Evolutionary conservation across 768 basidiomycete genomes (phyloP).

Genomic region (Hysterangium stoloniferum): DNA sequence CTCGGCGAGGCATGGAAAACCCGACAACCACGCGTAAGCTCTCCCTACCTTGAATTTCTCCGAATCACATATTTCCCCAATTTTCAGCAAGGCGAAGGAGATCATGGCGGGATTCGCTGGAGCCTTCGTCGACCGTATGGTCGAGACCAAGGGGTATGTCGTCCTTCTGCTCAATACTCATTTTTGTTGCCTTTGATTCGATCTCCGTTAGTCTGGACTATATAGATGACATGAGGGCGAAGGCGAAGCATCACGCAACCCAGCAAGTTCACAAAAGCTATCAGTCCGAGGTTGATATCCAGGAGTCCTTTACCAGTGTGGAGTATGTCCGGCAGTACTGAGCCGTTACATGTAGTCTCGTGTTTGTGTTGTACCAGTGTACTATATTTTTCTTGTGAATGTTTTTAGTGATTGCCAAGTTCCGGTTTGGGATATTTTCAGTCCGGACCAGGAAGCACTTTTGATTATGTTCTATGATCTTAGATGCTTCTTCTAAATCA

Average conservation of each 20-base stretch:
- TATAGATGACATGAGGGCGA: conserved; percentile 32
- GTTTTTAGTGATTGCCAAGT: no score
- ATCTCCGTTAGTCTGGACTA: conserved; percentile 31
- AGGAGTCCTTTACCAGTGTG: not conserved
- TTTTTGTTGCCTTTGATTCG: not conserved
- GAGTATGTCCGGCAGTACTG: no score
- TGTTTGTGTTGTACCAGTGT: no score
- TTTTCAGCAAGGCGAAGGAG: conserved; percentile 22
- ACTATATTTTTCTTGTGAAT: no score
- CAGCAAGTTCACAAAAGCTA: conserved; percentile 17
- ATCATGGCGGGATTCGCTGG: conserved; percentile 42
- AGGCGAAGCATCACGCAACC: conserved; percentile 33
- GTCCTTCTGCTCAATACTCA: not conserved
- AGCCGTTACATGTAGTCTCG: no score
- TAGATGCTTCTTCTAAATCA: no score
- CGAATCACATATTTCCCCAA: conserved; percentile 5
- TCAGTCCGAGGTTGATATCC: not conserved
- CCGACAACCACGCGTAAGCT: conserved; percentile 41
- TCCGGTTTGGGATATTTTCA: no score
- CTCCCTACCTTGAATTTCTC: conserved; percentile 26
- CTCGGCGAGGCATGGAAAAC: conserved; percentile 38
- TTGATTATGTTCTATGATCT: no score
- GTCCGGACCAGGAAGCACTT: no score
- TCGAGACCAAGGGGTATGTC: conserved; percentile 53
- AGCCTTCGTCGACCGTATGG: conserved; percentile 42